Base-by-base conservation (phyloP, 176 grass and related monocot species). In the Alopecurus myosuroides region DNA sequence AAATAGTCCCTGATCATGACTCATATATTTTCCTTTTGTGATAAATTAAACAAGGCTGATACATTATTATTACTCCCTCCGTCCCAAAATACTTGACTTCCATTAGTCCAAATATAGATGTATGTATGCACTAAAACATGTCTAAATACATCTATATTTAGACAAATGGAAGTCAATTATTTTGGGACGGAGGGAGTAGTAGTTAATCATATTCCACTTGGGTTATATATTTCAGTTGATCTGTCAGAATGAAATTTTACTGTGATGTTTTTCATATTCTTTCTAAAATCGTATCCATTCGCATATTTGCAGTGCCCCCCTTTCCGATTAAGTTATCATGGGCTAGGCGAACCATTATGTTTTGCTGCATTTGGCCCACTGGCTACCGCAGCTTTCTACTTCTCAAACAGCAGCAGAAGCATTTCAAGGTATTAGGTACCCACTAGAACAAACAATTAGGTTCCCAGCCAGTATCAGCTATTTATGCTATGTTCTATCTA, bases 331-430 rank as follows among this genome's bases (percentile, higher is more conserved):
- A 98, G 95, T 58, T 98, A 98, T n/a, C 83, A 74, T 75, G 95
- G 95, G 53, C 82, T 98, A 71, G 95, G 95, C 49, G 93, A 98
- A 57, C 93, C 95, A 20, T 86, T 98, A 52, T 98, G 95, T 77
- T 98, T 98, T 61, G 51, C 89, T 57, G 95, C 93, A 83, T 98
- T 98, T 92, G 95, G 95, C 71, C 95, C 95, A 77, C 80, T 98
- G 88, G 89, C 95, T 17, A 98, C 93, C 46, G 83, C 95, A 34
- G 88, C 89, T 2, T 98, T 98, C 84, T 98, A 93, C 79, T 93
- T 98, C 82, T 87, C 91, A 77, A 95, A 87, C 81, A 89, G 84
- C 52, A 80, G 61, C 71, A 86, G 55, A 86, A 85, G 51, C 57
- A 85, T 68, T 77, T 83, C 45, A 49, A 88, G 89, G 85, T 46